Conservation (phyloP, 2,329 filamentous ascomycete species). For the Monilinia polystroma region DNA sequence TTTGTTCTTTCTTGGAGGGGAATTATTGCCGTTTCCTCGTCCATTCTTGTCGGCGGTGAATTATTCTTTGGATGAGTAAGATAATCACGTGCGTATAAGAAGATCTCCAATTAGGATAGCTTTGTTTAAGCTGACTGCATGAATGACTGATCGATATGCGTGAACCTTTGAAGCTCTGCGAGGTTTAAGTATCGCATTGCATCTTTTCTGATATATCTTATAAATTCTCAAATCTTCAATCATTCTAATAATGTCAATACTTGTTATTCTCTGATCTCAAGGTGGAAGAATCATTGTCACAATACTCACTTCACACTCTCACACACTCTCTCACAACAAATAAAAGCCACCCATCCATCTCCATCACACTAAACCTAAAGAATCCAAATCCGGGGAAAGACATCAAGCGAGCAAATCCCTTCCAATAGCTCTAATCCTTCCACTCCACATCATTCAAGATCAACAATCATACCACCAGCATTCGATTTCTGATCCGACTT, state of each 20-base stretch:
- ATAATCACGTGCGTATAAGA: slow-evolving; percentile 5
- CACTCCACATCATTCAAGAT: neutral
- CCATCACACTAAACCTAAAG: slow-evolving; percentile 13
- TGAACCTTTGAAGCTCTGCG: neutral
- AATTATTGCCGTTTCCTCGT: slow-evolving; percentile 2
- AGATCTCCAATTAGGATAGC: neutral
- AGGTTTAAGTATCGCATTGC: neutral
- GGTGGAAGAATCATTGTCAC: too few relatives aligned
- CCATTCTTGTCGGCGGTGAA: slow-evolving; percentile 18
- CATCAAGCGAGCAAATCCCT: slow-evolving; percentile 22
- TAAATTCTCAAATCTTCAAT: neutral
- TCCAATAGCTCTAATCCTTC: slow-evolving; percentile 16
- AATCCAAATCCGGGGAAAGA: slow-evolving; percentile 20
- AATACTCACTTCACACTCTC: too few relatives aligned
- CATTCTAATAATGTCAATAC: neutral
- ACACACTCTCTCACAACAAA: neutral
- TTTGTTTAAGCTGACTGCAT: slow-evolving; percentile 13
- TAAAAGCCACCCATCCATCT: neutral
- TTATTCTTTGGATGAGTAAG: accelerated
- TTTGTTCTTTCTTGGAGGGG: slow-evolving; percentile 22
- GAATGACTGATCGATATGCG: too few relatives aligned
- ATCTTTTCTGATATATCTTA: neutral
- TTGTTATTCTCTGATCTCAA: too few relatives aligned
- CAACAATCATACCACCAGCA: slow-evolving; percentile 22
- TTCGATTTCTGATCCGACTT: slow-evolving; percentile 11